These are phyloP conservation scores for Ramaria sp. DNA, from an alignment of 768 basidiomycete species.

Conservation along the genomic window DNA sequence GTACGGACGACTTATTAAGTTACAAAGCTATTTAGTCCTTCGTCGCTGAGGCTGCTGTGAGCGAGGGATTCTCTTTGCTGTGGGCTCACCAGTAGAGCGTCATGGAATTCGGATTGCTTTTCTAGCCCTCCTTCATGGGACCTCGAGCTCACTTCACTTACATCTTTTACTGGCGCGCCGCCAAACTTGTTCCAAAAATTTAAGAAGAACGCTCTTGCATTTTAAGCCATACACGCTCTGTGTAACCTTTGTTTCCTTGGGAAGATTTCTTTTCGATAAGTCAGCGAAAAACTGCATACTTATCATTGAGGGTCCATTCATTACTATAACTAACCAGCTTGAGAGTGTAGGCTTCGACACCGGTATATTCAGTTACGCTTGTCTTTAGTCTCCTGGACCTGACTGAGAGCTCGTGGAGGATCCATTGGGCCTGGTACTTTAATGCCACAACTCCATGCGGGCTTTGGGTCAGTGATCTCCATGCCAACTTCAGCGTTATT, in stretches of 20 bases:
- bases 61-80: no score
- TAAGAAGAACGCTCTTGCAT: neutral
- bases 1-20: no score
- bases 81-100: no score
- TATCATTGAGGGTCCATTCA: no score
- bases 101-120: no score
- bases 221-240: neutral
- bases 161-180: neutral
- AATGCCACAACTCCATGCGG: constrained; percentile 33
- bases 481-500: no score
- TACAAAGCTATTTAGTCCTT: no score
- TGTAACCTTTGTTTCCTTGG: neutral
- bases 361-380: neutral
- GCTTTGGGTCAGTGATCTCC: constrained; percentile 19
- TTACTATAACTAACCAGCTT: no score
- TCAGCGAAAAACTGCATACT: no score
- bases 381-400: neutral
- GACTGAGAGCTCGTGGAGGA: constrained; percentile 1
- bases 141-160: neutral
- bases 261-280: neutral
- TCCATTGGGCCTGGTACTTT: constrained; percentile 35
- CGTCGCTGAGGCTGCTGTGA: no score
- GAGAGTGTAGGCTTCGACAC: neutral
- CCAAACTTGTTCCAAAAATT: neutral
- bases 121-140: no score